Evolutionary conservation across 192 early-diverging fungal genomes (phyloP).

Genomic region (Podila epicladia): DNA sequence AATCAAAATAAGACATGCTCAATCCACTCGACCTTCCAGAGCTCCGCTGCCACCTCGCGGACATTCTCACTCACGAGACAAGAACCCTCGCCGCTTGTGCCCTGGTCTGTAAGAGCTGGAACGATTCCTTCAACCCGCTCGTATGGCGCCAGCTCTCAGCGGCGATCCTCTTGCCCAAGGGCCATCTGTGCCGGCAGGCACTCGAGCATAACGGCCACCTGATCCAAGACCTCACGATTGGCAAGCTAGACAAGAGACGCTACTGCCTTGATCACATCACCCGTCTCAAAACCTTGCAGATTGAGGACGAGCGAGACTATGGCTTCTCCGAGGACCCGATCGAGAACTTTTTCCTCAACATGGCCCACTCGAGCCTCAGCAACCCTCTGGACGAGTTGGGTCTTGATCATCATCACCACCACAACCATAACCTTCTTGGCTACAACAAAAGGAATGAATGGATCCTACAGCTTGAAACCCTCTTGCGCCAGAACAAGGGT

Average conservation of each 20-base stretch:
- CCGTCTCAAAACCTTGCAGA: constrained; percentile 2
- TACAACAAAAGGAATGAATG: background rate
- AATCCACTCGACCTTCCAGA: constrained; percentile 1
- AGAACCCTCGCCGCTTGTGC: background rate
- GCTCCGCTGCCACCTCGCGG: background rate
- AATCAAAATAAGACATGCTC: background rate
- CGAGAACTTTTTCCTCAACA: background rate
- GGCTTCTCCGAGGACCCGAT: background rate
- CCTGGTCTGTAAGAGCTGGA: background rate
- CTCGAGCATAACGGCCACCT: background rate
- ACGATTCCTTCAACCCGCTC: background rate
- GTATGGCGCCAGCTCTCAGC: background rate
- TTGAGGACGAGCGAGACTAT: constrained; percentile 10
- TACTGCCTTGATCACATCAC: background rate
- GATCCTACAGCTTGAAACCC: background rate
- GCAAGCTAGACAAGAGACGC: background rate
- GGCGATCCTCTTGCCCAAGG: background rate
- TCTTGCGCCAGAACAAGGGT: constrained; percentile 1
- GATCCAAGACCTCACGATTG: background rate
- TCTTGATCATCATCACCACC: background rate
- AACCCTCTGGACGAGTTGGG: background rate
- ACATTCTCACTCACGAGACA: background rate
- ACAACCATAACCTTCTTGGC: background rate
- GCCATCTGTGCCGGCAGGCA: background rate
- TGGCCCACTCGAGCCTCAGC: background rate